Evolutionary conservation across 345 rosid genomes (phyloP).

Genomic region (thale cress (Arabidopsis thaliana)): DNA sequence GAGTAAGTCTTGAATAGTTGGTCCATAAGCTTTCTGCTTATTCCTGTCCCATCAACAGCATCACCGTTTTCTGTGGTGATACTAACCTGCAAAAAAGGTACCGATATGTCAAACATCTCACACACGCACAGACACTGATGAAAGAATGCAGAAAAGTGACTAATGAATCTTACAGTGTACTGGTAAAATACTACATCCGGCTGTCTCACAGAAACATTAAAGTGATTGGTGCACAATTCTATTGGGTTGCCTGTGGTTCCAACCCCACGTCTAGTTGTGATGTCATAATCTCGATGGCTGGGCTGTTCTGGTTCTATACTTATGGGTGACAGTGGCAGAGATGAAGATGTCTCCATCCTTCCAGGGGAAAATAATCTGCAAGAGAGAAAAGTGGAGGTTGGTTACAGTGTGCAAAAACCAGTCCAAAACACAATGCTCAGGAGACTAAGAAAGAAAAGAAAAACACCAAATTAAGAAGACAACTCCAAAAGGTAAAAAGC

Average conservation of each 20-base stretch:
- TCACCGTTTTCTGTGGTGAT: constrained; percentile 60
- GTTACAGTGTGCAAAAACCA: constrained; percentile 9
- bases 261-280: constrained; percentile 56
- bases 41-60: constrained; percentile 63
- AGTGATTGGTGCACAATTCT: constrained; percentile 72
- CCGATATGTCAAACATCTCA: constrained; percentile 3
- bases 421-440: constrained; percentile 12
- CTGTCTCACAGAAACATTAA: constrained; percentile 56
- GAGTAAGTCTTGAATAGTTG: constrained; percentile 70
- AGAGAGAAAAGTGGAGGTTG: constrained; percentile 17
- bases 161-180: constrained; percentile 63
- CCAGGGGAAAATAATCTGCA: constrained; percentile 8
- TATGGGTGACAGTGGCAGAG: constrained; percentile 47
- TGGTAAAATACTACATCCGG: constrained; percentile 76
- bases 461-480: constrained; percentile 11
- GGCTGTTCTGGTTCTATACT: constrained; percentile 42
- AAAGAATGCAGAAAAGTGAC: constrained; percentile 26
- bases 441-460: neutral
- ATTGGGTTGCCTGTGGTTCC: constrained; percentile 60
- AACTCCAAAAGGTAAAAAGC: neutral
- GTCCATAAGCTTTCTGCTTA: constrained; percentile 75
- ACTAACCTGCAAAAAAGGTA: constrained; percentile 60
- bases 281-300: constrained; percentile 51
- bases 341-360: constrained; percentile 56
- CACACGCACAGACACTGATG: constrained; percentile 9